Conservation (phyloP, 768 basidiomycete species). For the Psilocybe subaeruginosa region DNA sequence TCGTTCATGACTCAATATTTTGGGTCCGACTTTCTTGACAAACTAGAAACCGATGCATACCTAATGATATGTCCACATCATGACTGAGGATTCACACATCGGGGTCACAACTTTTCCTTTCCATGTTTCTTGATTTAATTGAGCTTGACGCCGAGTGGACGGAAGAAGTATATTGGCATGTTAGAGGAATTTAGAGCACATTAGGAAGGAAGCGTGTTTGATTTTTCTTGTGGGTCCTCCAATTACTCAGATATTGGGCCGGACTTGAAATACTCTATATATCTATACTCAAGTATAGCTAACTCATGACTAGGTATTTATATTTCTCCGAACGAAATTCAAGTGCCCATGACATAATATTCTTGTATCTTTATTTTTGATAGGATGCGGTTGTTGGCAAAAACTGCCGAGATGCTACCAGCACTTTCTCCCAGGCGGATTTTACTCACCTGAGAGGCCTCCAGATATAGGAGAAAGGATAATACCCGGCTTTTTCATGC, state of each 20-base stretch:
- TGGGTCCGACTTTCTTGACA: too few relatives aligned
- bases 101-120: too few relatives aligned
- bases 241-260: too few relatives aligned
- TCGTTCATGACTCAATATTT: too few relatives aligned
- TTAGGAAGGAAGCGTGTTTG: background rate
- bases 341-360: background rate
- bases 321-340: background rate
- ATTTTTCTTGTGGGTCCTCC: background rate
- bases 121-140: too few relatives aligned
- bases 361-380: background rate
- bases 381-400: background rate
- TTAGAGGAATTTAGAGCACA: background rate
- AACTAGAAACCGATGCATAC: too few relatives aligned
- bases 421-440: background rate
- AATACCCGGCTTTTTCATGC: constrained; percentile 1
- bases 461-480: background rate
- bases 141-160: background rate
- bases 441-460: background rate
- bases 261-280: too few relatives aligned
- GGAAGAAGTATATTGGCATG: background rate
- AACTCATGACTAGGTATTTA: background rate
- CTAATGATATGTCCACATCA: too few relatives aligned
- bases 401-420: background rate
- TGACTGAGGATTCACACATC: too few relatives aligned
- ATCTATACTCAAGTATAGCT: background rate